A percentile compares a stretch with the other conserved stretches of the same genome.
Evolutionary conservation across 2,329 filamentous ascomycete genomes (phyloP).

Genomic region (Celoporthe dispersa): DNA sequence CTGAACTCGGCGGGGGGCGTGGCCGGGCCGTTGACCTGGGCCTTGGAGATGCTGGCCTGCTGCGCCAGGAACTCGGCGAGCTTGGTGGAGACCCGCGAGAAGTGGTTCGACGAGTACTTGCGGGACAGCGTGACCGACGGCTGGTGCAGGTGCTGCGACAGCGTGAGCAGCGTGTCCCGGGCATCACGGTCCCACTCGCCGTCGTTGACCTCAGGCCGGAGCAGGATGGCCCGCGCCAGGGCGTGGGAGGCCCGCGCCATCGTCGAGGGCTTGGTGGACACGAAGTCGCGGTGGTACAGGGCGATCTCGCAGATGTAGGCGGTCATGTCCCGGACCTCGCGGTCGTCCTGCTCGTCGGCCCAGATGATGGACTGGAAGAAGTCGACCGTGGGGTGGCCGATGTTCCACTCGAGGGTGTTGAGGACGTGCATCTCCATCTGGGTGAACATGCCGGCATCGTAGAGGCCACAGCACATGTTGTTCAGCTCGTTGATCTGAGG

Average conservation of each 20-base stretch:
- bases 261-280: slow-evolving; percentile 87
- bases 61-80: slow-evolving; percentile 64
- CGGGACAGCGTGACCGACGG: slow-evolving; percentile 62
- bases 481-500: slow-evolving; percentile 96
- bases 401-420: slow-evolving; percentile 94
- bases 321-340: slow-evolving; percentile 92
- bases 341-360: slow-evolving; percentile 76
- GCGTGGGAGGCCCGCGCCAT: slow-evolving; percentile 88
- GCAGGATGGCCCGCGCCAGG: slow-evolving; percentile 83
- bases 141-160: slow-evolving; percentile 64
- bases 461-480: slow-evolving; percentile 98
- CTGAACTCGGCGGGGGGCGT: slow-evolving; percentile 61
- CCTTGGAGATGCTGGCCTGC: slow-evolving; percentile 60
- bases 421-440: slow-evolving; percentile 99
- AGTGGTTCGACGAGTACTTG: slow-evolving; percentile 61
- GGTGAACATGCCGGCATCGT: slow-evolving; percentile 99
- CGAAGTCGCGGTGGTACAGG: slow-evolving; percentile 95
- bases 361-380: slow-evolving; percentile 89
- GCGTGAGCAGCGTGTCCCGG: slow-evolving; percentile 64
- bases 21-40: slow-evolving; percentile 54
- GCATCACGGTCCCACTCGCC: slow-evolving; percentile 78
- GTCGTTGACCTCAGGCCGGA: slow-evolving; percentile 74
- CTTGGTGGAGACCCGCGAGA: slow-evolving; percentile 58
- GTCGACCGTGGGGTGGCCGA: slow-evolving; percentile 95
- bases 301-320: slow-evolving; percentile 94